Conservation (phyloP, 345 rosid species). For the Syzygium aromaticum region DNA sequence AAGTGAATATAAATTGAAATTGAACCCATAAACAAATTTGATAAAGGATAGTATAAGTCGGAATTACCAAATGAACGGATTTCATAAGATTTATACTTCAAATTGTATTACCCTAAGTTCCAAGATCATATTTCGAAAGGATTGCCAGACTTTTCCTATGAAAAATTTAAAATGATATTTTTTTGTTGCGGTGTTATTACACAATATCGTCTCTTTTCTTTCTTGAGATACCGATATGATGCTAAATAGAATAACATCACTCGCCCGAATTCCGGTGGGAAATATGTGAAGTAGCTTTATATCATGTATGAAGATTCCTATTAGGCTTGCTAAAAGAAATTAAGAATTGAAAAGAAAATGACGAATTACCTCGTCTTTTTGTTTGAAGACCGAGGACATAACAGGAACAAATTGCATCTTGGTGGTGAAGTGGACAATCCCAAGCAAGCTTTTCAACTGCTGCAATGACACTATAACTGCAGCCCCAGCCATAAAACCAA, state of each 20-base stretch:
- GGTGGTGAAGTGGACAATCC: constrained; percentile 83
- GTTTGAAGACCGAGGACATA: constrained; percentile 38
- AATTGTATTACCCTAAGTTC: neutral
- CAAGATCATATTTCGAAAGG: neutral
- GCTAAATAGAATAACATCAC: neutral
- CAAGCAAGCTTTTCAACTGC: constrained; percentile 90
- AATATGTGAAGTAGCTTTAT: neutral
- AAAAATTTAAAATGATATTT: neutral
- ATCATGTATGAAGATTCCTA: neutral
- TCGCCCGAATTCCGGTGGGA: neutral
- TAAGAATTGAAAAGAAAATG: neutral
- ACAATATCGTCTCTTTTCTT: neutral
- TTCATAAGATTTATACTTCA: neutral
- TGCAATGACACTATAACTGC: constrained; percentile 92
- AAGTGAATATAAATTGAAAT: neutral
- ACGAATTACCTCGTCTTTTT: constrained; percentile 52
- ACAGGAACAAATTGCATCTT: constrained; percentile 92
- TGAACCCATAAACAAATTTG: neutral
- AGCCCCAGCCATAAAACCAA: constrained; percentile 98
- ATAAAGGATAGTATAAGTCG: neutral
- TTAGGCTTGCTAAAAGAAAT: neutral
- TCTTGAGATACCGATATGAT: neutral
- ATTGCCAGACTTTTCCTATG: neutral
- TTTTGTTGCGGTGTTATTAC: neutral
- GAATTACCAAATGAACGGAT: neutral